phyloP scores from a whole-genome alignment of 768 basidiomycete species.

The Lentinula boryana region DNA sequence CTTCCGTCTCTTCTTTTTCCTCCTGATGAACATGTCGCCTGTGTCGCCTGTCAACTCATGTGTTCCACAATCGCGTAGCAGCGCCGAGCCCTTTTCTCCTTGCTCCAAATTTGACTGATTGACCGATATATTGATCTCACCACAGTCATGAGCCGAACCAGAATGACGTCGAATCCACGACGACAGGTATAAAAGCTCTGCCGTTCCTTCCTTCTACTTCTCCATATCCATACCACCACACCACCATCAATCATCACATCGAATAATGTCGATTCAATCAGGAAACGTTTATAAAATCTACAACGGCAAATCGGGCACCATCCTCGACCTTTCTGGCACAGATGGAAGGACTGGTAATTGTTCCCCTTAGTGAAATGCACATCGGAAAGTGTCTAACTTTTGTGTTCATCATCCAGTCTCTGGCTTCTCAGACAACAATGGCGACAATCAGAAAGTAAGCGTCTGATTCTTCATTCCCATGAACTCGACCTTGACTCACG shows the following conservation, averaged over 20 bases:
- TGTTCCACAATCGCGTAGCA: too few relatives aligned
- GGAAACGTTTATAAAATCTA: constrained; percentile 23
- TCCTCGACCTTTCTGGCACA: constrained; percentile 42
- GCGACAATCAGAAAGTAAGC: constrained; percentile 36
- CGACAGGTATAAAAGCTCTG: not conserved
- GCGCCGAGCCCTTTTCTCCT: not conserved
- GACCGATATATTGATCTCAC: not conserved
- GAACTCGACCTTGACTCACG: not conserved
- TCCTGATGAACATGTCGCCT: too few relatives aligned
- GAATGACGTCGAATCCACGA: not conserved
- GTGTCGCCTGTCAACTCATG: not conserved
- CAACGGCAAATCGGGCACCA: constrained; percentile 35
- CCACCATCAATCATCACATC: not conserved
- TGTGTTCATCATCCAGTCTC: constrained; percentile 25
- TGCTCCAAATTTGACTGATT: not conserved
- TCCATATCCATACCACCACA: not conserved
- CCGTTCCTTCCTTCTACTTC: not conserved
- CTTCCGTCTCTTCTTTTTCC: too few relatives aligned
- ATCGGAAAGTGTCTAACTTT: not conserved
- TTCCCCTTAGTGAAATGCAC: not conserved
- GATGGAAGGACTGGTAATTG: constrained; percentile 32
- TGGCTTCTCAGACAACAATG: constrained; percentile 31
- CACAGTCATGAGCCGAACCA: too few relatives aligned
- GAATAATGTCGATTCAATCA: constrained; percentile 1
- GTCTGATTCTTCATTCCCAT: not conserved